Conservation (phyloP, 306 rosid species). For the Ormosia semicastrata region DNA sequence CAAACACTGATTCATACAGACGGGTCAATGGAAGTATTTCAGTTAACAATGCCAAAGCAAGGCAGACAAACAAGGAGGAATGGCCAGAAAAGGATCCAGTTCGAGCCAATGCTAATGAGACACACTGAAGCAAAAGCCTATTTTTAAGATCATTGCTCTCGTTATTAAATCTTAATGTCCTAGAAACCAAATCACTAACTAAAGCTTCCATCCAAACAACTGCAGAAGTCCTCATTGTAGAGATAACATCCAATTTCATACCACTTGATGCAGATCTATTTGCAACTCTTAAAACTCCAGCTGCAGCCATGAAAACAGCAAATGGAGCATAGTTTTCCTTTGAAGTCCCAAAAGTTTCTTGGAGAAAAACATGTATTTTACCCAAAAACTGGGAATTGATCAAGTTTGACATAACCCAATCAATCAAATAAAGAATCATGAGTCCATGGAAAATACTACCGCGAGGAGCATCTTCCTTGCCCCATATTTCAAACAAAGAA, state of each 20-base stretch:
- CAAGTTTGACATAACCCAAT: slow-evolving; percentile 67
- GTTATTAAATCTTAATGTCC: slow-evolving; percentile 16
- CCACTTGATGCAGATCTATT: slow-evolving; percentile 40
- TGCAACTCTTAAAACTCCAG: slow-evolving; percentile 64
- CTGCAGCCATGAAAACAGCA: slow-evolving; percentile 72
- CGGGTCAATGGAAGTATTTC: slow-evolving; percentile 72
- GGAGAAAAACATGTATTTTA: slow-evolving; percentile 34
- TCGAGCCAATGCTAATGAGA: slow-evolving; percentile 65
- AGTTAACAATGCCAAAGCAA: slow-evolving; percentile 62
- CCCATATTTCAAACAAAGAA: too few relatives aligned
- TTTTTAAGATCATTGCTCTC: slow-evolving; percentile 22
- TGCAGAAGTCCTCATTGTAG: slow-evolving; percentile 48
- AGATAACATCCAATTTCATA: slow-evolving; percentile 36
- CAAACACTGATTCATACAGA: slow-evolving; percentile 44
- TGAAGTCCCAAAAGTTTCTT: slow-evolving; percentile 42
- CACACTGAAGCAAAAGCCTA: slow-evolving; percentile 62
- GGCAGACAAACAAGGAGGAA: slow-evolving; percentile 57
- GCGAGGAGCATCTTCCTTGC: too few relatives aligned
- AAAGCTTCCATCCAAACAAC: slow-evolving; percentile 52
- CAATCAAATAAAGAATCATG: slow-evolving; percentile 59
- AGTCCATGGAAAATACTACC: too few relatives aligned
- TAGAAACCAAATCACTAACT: slow-evolving; percentile 45
- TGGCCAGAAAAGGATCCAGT: slow-evolving; percentile 52
- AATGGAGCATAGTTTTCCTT: slow-evolving; percentile 52
- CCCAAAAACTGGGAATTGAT: slow-evolving; percentile 45